Percentiles rank a stretch among this genome's conserved stretches.
These are phyloP conservation scores for Colletotrichum acutatum DNA, from an alignment of 2,329 filamentous ascomycete species.

Conservation along the genomic window DNA sequence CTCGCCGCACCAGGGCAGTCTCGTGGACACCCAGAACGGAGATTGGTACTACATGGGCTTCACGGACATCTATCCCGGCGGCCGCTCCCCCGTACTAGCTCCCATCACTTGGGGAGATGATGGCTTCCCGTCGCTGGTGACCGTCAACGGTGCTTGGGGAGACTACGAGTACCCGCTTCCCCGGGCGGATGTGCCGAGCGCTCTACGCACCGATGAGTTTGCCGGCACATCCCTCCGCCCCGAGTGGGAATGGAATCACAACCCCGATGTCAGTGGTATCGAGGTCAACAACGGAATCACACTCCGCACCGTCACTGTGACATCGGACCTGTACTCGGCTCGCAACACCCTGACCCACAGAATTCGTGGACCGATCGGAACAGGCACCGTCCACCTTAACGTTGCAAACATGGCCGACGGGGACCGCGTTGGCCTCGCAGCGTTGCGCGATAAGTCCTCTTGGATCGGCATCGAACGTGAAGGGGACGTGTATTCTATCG, in stretches of 20 bases:
- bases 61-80: constrained; percentile 62
- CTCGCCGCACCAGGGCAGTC: constrained; percentile 62
- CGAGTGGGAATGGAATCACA: constrained; percentile 70
- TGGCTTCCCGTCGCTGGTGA: constrained; percentile 58
- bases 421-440: constrained; percentile 58
- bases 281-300: constrained; percentile 47
- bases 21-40: constrained; percentile 60
- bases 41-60: constrained; percentile 70
- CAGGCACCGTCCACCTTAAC: constrained; percentile 60
- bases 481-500: constrained; percentile 41
- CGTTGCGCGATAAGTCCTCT: constrained; percentile 59
- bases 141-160: constrained; percentile 56
- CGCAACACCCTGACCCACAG: constrained; percentile 56
- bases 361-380: constrained; percentile 55
- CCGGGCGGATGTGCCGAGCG: not conserved
- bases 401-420: constrained; percentile 57
- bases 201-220: constrained; percentile 32
- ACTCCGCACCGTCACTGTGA: constrained; percentile 59
- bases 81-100: constrained; percentile 64
- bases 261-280: constrained; percentile 61
- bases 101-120: constrained; percentile 58
- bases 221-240: constrained; percentile 49
- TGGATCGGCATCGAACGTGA: constrained; percentile 59
- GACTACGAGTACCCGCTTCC: constrained; percentile 51
- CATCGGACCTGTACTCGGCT: constrained; percentile 56